phyloP scores from a whole-genome alignment of 768 basidiomycete genomes.

The Mycena metata region DNA sequence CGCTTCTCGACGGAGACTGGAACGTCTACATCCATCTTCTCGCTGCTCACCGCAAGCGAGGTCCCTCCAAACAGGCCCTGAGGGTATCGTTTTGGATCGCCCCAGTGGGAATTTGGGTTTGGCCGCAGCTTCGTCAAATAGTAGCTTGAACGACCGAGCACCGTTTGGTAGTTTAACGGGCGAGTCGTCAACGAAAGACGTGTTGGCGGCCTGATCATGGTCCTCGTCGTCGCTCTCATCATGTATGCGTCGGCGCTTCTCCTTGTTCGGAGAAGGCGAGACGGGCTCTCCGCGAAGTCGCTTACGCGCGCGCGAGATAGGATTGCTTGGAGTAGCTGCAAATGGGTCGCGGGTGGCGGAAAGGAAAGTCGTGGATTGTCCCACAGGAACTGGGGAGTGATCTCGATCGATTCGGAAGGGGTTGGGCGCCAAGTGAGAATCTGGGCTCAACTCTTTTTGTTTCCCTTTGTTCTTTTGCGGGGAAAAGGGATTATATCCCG shows the following conservation, averaged over 20 bases:
- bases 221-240: slow-evolving; percentile 55
- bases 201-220: slow-evolving; percentile 46
- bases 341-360: slow-evolving; percentile 43
- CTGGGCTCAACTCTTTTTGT: slow-evolving; percentile 45
- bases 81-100: slow-evolving; percentile 25
- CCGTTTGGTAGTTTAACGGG: slow-evolving; percentile 73
- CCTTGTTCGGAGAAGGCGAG: slow-evolving; percentile 85
- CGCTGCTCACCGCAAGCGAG: slow-evolving; percentile 1
- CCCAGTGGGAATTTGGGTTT: slow-evolving; percentile 30
- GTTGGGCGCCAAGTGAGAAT: slow-evolving; percentile 49
- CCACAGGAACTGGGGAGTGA: slow-evolving; percentile 57
- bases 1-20: no score
- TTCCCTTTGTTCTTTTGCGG: slow-evolving; percentile 77
- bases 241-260: slow-evolving; percentile 74
- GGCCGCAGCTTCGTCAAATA: slow-evolving; percentile 67
- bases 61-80: slow-evolving; percentile 31
- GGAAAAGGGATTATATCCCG: slow-evolving; percentile 83
- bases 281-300: slow-evolving; percentile 87
- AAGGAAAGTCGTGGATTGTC: slow-evolving; percentile 46
- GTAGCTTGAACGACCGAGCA: slow-evolving; percentile 72
- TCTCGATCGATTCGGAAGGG: slow-evolving; percentile 52
- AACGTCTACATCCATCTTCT: slow-evolving; percentile 35
- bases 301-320: slow-evolving; percentile 80
- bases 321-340: slow-evolving; percentile 51
- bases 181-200: slow-evolving; percentile 76